Evolutionary conservation across 441 rosid genomes (phyloP), one percentile per base, ranked within the genome.

Genomic region (Gossypium gossypioides): DNA sequence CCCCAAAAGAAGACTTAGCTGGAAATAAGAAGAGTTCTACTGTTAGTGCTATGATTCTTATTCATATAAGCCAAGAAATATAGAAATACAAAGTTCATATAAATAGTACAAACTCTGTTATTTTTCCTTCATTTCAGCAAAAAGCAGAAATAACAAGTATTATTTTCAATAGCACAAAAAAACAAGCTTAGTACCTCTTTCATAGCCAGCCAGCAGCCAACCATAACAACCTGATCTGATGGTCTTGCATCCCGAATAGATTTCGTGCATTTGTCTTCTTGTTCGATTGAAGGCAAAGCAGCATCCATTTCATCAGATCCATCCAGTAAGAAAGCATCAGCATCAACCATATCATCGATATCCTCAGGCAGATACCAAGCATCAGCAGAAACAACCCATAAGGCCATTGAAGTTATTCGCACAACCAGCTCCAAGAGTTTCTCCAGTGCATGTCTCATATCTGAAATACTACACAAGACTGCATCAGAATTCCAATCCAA

Each of bases 191-290:
- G 50, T 86, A 92, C 97, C 99, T 95, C 99, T 84, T 95, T 92
- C 99, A 91, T 95, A 48, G 97, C 99, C 75, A 92, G 85, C 99
- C 99, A 95, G 84, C 97, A 91, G 78, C 97, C 97, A 75, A 92
- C 97, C 99, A 92, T 91, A 48, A 95, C 93, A 74, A 88, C 79
- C 77, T 92, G 99, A 54, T 91, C 95, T 57, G 91, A 83, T 73
- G 82, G 75, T 77, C 85, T 74, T 44, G 62, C 76, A 80, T 84
- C 91, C 72, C 68, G 81, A 69, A 59, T 74, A 75, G 65, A 68
- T 78, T 79, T 83, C 55, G 78, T 77, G 82, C 71, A 59, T 69
- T 64, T 61, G 68, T 79, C 81, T 73, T 79, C 88, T 9, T 50
- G 54, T 61, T 85, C 92, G 60, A 78, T 74, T 63, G 85, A 77